Evolutionary conservation across 768 basidiomycete species (phyloP).

Genomic region (Macrocybe gigantea): DNA sequence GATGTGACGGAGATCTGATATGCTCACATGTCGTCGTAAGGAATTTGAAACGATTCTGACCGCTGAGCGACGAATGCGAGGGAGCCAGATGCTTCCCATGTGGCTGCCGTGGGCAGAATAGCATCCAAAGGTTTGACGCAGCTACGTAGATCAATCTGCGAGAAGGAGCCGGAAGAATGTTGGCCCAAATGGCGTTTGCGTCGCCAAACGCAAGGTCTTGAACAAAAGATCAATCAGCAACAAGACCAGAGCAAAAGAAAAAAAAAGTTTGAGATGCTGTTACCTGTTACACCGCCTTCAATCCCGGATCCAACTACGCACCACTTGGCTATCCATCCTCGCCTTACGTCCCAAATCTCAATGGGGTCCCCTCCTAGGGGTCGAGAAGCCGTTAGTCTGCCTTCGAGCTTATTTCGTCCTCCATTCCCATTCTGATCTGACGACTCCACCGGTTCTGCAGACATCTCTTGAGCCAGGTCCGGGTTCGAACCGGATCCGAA

Average conservation of each 20-base stretch:
- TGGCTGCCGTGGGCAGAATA: conserved; percentile 53
- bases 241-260: background rate
- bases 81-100: conserved; percentile 64
- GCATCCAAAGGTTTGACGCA: conserved; percentile 61
- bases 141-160: conserved; percentile 70
- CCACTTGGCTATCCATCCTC: conserved; percentile 83
- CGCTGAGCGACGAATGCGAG: conserved; percentile 62
- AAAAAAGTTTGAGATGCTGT: conserved; percentile 10
- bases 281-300: conserved; percentile 76
- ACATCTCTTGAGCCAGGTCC: conserved; percentile 16
- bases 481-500: conserved; percentile 24
- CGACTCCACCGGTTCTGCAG: conserved; percentile 15
- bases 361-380: conserved; percentile 45
- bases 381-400: background rate
- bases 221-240: background rate
- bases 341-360: conserved; percentile 84
- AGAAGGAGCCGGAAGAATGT: conserved; percentile 71
- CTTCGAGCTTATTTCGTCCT: conserved; percentile 10
- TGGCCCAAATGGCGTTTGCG: conserved; percentile 71
- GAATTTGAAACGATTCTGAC: conserved; percentile 52
- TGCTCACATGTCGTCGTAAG: conserved; percentile 75
- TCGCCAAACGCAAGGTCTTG: conserved; percentile 67
- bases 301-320: conserved; percentile 53
- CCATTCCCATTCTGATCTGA: conserved; percentile 21
- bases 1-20: background rate